Conservation (phyloP, 352 stramenopile genomes). For the Pythium sp. region DNA sequence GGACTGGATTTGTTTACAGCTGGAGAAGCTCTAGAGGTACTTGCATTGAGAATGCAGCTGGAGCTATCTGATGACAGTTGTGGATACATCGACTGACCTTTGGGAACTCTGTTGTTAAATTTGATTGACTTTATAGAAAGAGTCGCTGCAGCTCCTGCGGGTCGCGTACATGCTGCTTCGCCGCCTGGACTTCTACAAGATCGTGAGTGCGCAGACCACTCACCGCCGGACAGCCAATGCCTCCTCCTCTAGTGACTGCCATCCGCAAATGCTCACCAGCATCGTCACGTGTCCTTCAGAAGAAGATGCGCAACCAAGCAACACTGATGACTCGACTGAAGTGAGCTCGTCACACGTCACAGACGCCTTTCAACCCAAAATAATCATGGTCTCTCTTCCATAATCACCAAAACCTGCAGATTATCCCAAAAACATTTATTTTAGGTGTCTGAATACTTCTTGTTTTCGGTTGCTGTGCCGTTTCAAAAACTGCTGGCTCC, state of each 20-base stretch:
- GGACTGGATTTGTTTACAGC: constrained; percentile 57
- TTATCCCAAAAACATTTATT: not conserved
- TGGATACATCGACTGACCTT: not conserved
- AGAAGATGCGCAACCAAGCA: not conserved
- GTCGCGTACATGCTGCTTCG: constrained; percentile 25
- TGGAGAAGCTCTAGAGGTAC: constrained; percentile 35
- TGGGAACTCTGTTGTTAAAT: too few species aligned
- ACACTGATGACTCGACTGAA: not conserved
- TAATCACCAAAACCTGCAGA: not conserved
- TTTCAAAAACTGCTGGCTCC: constrained; percentile 16
- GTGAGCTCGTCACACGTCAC: constrained; percentile 6
- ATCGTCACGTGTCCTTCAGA: not conserved
- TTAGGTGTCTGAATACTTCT: not conserved
- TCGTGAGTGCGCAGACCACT: constrained; percentile 7
- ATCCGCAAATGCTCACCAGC: not conserved
- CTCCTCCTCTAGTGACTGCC: constrained; percentile 1
- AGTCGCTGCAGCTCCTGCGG: constrained; percentile 19
- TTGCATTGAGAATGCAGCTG: not conserved
- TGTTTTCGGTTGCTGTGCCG: not conserved
- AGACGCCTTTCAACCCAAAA: constrained; percentile 2
- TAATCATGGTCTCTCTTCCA: not conserved
- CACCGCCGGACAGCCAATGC: not conserved
- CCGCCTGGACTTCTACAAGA: constrained; percentile 18
- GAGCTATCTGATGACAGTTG: not conserved
- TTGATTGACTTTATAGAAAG: constrained; percentile 12